Base-by-base conservation (phyloP, 495 filamentous ascomycete genomes). In the Neurospora pannonica region DNA sequence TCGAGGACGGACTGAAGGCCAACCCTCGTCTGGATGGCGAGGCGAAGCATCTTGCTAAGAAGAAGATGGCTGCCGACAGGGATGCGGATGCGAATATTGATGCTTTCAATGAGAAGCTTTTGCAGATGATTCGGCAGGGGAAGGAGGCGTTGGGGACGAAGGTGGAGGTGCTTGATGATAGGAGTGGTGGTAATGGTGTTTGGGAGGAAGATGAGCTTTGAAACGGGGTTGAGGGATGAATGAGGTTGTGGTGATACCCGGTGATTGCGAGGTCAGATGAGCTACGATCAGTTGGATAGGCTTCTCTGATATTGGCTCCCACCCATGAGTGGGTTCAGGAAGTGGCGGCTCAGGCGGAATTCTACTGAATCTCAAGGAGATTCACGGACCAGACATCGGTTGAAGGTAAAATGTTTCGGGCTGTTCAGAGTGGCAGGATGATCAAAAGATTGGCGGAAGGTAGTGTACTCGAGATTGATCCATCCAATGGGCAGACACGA, bases 61-160 rank as follows among this genome's bases (percentile, higher is more conserved):
- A 88, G 77, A 88, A 89, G 74, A 84, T 89, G 28, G 88, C 89
- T 43, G 90, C 90, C 34, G 94, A 97, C 76, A 86, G 89, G 67
- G 93, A 96, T 76, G 89, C 91, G 21, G 95, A 98, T 77, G 88
- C 89, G 54, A 90, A 90, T 71, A 87, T 99, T 71, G 88, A 89
- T 72, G 88, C 90, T 28, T 88, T 98, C 80, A 96, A 95, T 78
- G 86, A 89, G 43, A 90, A 91, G 77, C 82, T 98, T 36, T 89
- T 91, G 77, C 90, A 87, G 38, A 93, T 99, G 93, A 97, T 99
- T 60, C 82, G 90, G 9, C 91, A 98, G 80, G 96, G 94, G 0
- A 92, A 91, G 79, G 92, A 96, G 78, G 96, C 96, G 15, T 78
- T 98, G 28, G 94, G 93, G 13, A 92, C 93, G 39, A 94, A 85